phyloP scores from a whole-genome alignment of 257 asterid genomes.

The Solanum peruvianum region DNA sequence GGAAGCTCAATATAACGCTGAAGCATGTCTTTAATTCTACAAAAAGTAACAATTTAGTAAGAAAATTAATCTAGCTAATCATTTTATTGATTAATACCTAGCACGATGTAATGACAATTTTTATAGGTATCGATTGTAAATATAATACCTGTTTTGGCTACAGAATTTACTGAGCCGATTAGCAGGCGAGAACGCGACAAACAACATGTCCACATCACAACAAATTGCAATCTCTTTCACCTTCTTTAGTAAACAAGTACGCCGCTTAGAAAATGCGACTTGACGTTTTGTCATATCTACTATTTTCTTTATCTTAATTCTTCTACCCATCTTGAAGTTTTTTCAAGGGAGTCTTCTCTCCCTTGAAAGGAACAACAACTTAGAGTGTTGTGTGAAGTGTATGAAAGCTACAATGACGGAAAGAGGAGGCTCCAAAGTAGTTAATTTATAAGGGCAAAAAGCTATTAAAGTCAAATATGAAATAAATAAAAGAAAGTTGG shows the following conservation, averaged over 20 bases:
- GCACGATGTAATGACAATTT: too few species aligned
- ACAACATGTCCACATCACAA: too few species aligned
- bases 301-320: neutral
- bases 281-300: conserved; percentile 20
- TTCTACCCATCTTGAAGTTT: neutral
- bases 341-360: neutral
- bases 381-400: too few species aligned
- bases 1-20: conserved; percentile 30
- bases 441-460: neutral
- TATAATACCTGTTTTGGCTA: too few species aligned
- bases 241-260: conserved; percentile 16
- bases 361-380: neutral
- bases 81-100: too few species aligned
- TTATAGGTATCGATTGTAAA: too few species aligned
- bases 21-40: conserved; percentile 46
- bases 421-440: neutral
- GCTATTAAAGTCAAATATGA: neutral
- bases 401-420: too few species aligned
- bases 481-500: too few species aligned
- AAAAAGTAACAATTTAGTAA: neutral
- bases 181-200: too few species aligned
- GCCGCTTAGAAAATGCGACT: conserved; percentile 54
- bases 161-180: too few species aligned
- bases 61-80: neutral
- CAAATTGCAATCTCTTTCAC: too few species aligned